Evolutionary conservation across 2,329 filamentous ascomycete genomes (phyloP), one percentile per base, ranked within the genome.

Genomic region (Juglanconis sp.): DNA sequence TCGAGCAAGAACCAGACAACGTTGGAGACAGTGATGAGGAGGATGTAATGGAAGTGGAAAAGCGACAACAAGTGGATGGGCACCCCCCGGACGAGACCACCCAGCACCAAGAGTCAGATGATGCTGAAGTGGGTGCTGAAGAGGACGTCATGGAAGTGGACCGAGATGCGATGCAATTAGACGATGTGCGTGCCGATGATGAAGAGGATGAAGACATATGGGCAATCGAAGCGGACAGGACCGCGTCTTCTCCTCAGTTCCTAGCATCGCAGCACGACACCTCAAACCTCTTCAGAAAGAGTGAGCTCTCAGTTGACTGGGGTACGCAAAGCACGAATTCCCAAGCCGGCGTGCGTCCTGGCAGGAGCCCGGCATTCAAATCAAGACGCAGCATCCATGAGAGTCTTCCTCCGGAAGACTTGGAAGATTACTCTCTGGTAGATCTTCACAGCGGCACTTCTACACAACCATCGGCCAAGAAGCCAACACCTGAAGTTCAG

Each of bases 181-280:
- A 60, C 42, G 59, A 35, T 53, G 56, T 30, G 11, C 59, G 30
- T 48, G 56, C 36, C 31, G 64, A 67, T n/a, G 61, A 63, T 13
- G 78, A 79, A n/a, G 77, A 78, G 3, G 79, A 79, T 10, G 74
- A 72, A 3, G 79, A 86, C 64, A 76, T 87, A 10, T 87, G 83
- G 83, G 83, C 81, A 36, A 67, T 85, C 31, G 84, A 86, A 67
- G 83, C 83, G 10, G 75, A 79, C 56, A 77, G 83, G 6, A 75
- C 76, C 1, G 77, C 79, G 9, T 69, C 64, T 5, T 65, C 70
- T 8, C 57, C 63, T 5, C 68, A 65, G 38, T 59, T 59, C 55
- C 40, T 60, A 65, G 53, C 52, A 62, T 65, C 53, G 36, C 63
- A 59, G 30, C 64, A 68, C 8, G 61, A 65, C 1, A 54, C 56